These are phyloP conservation scores for Bjerkandera adusta DNA, from an alignment of 1,284 basidiomycete species.

Conservation along the genomic window DNA sequence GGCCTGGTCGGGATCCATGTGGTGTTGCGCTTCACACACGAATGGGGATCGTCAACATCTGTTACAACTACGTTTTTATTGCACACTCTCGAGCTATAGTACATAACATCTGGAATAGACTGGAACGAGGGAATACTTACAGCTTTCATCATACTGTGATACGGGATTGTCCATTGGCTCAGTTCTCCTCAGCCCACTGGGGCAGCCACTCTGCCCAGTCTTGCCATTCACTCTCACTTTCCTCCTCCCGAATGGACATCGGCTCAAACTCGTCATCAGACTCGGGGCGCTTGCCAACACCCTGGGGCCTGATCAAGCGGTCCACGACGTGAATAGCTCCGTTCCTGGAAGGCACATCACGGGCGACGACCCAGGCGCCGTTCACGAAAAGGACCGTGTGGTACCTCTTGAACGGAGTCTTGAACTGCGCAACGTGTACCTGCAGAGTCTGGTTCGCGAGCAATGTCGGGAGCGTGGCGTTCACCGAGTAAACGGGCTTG, in stretches of 20 bases:
- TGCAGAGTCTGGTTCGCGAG: conserved; percentile 47
- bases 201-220: conserved; percentile 60
- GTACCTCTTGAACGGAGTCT: conserved; percentile 35
- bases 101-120: no score
- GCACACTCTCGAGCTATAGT: no score
- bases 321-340: conserved; percentile 61
- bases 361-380: conserved; percentile 40
- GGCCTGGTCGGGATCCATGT: no score
- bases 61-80: no score
- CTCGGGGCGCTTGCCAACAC: background rate
- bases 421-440: conserved; percentile 49
- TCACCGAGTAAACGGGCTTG: conserved; percentile 39
- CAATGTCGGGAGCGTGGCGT: conserved; percentile 47
- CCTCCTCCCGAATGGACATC: conserved; percentile 13
- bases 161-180: conserved; percentile 2
- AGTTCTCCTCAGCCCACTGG: conserved; percentile 34
- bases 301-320: conserved; percentile 47
- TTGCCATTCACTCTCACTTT: conserved; percentile 43
- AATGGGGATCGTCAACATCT: no score
- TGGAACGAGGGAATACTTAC: no score
- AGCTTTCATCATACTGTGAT: no score
- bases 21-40: no score
- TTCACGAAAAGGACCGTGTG: conserved; percentile 54
- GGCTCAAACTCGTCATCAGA: background rate
- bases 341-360: conserved; percentile 60